phyloP scores from a whole-genome alignment of 371 early-diverging fungal genomes.

The Rhizopus microsporus region DNA sequence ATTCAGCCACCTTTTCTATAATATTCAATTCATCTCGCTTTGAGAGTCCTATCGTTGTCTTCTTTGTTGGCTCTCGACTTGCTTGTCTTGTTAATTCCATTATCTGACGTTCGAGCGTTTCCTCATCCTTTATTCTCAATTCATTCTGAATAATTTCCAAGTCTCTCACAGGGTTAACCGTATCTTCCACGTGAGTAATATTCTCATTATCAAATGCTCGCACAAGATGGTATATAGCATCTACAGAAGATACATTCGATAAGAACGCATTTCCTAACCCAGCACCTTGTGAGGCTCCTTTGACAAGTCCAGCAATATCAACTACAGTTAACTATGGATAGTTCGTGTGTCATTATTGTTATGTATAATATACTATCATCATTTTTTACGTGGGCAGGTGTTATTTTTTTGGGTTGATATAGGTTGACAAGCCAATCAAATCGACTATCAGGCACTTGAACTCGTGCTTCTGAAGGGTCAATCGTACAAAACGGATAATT shows the following conservation, averaged over 20 bases:
- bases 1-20: conserved; percentile 50
- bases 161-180: conserved; percentile 89
- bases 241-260: conserved; percentile 87
- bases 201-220: conserved; percentile 85
- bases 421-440: conserved; percentile 72
- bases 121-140: conserved; percentile 87
- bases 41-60: conserved; percentile 62
- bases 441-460: conserved; percentile 81
- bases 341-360: not conserved
- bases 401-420: conserved; percentile 65
- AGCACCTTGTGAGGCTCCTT: conserved; percentile 79
- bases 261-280: conserved; percentile 94
- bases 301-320: conserved; percentile 97
- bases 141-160: conserved; percentile 89
- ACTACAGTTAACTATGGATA: conserved; percentile 68
- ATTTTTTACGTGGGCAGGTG: conserved; percentile 58
- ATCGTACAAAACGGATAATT: conserved; percentile 79
- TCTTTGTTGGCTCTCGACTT: conserved; percentile 60
- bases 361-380: not conserved
- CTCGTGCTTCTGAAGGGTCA: conserved; percentile 84
- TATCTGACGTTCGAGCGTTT: conserved; percentile 61
- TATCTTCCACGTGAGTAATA: conserved; percentile 89
- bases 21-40: conserved; percentile 81
- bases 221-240: conserved; percentile 93
- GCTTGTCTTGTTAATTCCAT: conserved; percentile 49